These are phyloP conservation scores for Gentiana dahurica DNA, from an alignment of 257 asterid genomes.

Conservation along the genomic window DNA sequence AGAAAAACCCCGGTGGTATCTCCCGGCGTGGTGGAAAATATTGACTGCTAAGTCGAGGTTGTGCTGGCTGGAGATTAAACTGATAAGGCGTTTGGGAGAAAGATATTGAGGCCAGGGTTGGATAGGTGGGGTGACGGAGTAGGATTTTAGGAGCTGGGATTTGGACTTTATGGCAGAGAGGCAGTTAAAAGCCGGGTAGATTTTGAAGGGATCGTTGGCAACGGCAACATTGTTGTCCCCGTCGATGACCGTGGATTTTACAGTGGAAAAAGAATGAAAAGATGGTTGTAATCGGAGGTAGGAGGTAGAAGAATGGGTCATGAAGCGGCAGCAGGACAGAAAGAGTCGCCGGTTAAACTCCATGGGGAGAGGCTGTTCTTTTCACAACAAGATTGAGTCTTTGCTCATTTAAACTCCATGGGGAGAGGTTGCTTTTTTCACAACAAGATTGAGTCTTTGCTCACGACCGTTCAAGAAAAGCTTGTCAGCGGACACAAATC, in stretches of 20 bases:
- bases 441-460: too few species aligned
- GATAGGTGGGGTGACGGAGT: slow-evolving; percentile 76
- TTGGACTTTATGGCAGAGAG: slow-evolving; percentile 45
- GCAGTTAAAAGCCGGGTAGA: slow-evolving; percentile 24
- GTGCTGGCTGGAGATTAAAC: slow-evolving; percentile 52
- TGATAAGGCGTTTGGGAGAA: slow-evolving; percentile 48
- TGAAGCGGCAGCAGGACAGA: background rate
- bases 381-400: too few species aligned
- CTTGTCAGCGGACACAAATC: too few species aligned
- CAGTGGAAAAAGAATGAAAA: slow-evolving; percentile 20
- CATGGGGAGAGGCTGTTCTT: background rate
- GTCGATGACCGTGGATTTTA: slow-evolving; percentile 7
- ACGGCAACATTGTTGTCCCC: background rate
- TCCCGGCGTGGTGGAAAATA: slow-evolving; percentile 67
- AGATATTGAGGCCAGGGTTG: slow-evolving; percentile 82
- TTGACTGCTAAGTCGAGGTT: slow-evolving; percentile 68
- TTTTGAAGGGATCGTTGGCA: slow-evolving; percentile 13
- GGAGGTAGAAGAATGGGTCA: slow-evolving; percentile 1
- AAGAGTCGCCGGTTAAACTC: background rate
- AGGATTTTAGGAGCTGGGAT: slow-evolving; percentile 47
- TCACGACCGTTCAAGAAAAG: too few species aligned
- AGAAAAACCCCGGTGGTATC: slow-evolving; percentile 50
- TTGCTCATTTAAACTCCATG: too few species aligned
- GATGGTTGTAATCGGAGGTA: background rate
- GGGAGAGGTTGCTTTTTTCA: too few species aligned